Percentiles rank a stretch among this genome's conserved stretches.
These are phyloP conservation scores for Lineolata rhizophorae DNA, from an alignment of 495 filamentous ascomycete species.

Conservation along the genomic window DNA sequence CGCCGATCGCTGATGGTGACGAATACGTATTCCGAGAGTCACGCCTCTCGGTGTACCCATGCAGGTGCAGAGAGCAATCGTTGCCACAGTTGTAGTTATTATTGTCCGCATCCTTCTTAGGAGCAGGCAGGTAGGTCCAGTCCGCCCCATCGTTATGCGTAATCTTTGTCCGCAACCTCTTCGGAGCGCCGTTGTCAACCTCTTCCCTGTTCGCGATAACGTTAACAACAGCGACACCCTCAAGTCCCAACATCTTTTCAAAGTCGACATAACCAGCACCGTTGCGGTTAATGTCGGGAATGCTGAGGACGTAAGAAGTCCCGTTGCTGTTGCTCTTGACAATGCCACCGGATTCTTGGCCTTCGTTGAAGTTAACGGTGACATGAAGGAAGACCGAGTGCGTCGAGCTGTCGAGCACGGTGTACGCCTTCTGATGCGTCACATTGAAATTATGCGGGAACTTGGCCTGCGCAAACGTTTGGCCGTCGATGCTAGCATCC, in stretches of 20 bases:
- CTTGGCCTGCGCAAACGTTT: slow-evolving; percentile 54
- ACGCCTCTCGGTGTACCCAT: slow-evolving; percentile 76
- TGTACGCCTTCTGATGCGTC: slow-evolving; percentile 58
- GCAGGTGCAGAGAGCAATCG: slow-evolving; percentile 71
- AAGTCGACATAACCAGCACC: slow-evolving; percentile 67
- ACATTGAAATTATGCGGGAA: slow-evolving; percentile 72
- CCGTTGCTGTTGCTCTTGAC: slow-evolving; percentile 97
- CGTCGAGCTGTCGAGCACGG: slow-evolving; percentile 77
- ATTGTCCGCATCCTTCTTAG: slow-evolving; percentile 40
- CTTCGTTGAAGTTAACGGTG: slow-evolving; percentile 36
- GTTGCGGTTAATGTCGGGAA: slow-evolving; percentile 58
- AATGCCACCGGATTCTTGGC: slow-evolving; percentile 56
- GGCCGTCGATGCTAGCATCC: slow-evolving; percentile 64
- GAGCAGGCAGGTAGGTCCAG: slow-evolving; percentile 56
- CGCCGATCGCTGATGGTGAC: slow-evolving; percentile 66
- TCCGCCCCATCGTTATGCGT: slow-evolving; percentile 88
- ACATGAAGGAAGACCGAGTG: slow-evolving; percentile 88
- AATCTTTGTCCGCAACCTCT: slow-evolving; percentile 72
- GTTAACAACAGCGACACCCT: slow-evolving; percentile 77
- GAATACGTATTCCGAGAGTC: slow-evolving; percentile 67
- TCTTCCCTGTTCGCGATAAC: slow-evolving; percentile 50
- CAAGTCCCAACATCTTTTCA: slow-evolving; percentile 79
- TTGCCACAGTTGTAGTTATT: slow-evolving; percentile 48
- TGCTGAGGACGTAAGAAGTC: slow-evolving; percentile 72
- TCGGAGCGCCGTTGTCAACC: slow-evolving; percentile 36